Base-by-base conservation (phyloP, 306 rosid species). In the Neltuma alba region DNA sequence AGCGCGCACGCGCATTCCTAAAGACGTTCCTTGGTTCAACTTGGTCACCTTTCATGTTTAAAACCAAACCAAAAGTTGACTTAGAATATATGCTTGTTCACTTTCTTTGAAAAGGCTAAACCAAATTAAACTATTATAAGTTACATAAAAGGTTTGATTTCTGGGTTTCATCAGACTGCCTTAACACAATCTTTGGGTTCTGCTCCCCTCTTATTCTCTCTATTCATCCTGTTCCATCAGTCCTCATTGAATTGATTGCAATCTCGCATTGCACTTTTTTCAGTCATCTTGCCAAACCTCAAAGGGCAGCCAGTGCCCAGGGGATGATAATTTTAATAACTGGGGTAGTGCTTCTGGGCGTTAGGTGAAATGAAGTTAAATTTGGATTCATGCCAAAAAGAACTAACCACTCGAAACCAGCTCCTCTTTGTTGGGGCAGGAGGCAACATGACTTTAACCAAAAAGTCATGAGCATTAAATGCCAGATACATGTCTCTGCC, bases 351-450 rank as follows among this genome's bases (percentile, higher is more conserved):
- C 47, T 63, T 16, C 57, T 7, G 8, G 21, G 47, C 27, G 63
- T 71, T 76, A 68, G 50, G 48, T 40, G 41, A 76, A 74, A 76
- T 36, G 27, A 68, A 73, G 21, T 18, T 44, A 20, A 20, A 23
- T 70, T 41, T 37, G 61, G 60, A 64, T 31, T 45, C 48, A 54
- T 28, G 64, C 45, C 34, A 33, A 30, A 75, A 44, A 77, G 70
- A 76, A 80, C 97, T 86, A 85, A 95, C 99, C 97, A 95, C 97
- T 27, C 99, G 96, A 86, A 84, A 87, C 99, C 99, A 93, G 20
- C 71, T 85, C 79, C 88, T 87, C 60, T 79, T 80, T 37, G 58
- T 58, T 41, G 99, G 97, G 28, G 97, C 93, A 20, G 88, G 58
- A 7, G 97, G 94, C 31, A 95, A 74, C 5, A 77, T 45, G 79